Evolutionary conservation across 2,329 filamentous ascomycete genomes (phyloP).

Genomic region (Penicillium sp.): DNA sequence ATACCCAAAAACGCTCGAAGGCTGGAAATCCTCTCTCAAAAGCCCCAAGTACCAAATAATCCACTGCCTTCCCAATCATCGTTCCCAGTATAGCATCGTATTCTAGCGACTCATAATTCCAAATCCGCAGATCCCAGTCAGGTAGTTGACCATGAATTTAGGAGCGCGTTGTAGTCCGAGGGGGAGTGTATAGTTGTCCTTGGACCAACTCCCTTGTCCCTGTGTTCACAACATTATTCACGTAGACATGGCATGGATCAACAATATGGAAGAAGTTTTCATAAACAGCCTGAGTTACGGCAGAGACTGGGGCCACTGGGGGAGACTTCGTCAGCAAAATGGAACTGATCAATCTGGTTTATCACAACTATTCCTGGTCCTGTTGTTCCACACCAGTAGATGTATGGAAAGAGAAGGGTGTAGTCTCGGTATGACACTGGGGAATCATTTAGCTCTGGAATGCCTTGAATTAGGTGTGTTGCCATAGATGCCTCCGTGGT

Average conservation of each 20-base stretch:
- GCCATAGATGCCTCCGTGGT: too few species aligned
- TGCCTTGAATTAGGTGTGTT: too few species aligned
- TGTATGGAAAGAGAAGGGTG: too few species aligned
- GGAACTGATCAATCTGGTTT: neutral
- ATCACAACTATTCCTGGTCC: neutral
- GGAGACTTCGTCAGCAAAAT: too few species aligned
- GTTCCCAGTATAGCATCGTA: neutral
- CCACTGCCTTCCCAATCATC: neutral
- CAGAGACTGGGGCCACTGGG: too few species aligned
- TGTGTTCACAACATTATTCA: neutral
- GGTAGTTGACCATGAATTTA: too few species aligned
- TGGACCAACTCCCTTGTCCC: neutral
- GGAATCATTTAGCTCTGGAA: too few species aligned
- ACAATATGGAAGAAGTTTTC: neutral
- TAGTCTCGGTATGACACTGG: too few species aligned
- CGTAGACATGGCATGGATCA: neutral
- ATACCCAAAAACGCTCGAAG: too few species aligned
- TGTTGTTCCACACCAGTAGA: neutral
- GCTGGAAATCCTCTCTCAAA: neutral
- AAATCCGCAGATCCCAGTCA: neutral
- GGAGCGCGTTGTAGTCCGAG: too few species aligned
- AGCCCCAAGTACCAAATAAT: neutral
- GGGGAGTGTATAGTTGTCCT: neutral
- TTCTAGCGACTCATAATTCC: neutral
- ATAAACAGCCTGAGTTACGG: neutral